Percentiles rank a stretch among this genome's conserved stretches.
These are phyloP conservation scores for Paramecium biaurelia DNA, from an alignment of 73 alveolate genomes.

Conservation along the genomic window DNA sequence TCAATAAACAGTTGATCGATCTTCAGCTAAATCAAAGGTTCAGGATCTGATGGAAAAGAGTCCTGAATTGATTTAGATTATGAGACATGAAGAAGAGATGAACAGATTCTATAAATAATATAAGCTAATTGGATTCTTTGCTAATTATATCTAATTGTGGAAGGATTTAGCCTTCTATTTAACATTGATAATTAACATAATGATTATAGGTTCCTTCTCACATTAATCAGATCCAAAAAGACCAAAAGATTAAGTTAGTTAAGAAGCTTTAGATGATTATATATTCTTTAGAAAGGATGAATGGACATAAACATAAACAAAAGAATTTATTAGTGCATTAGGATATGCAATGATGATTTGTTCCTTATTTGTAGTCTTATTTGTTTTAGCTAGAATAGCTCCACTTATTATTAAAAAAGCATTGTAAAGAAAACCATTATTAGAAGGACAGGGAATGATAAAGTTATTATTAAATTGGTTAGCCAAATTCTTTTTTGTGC, in stretches of 20 bases:
- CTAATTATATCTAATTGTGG: conserved; percentile 81
- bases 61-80: conserved; percentile 88
- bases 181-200: conserved; percentile 70
- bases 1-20: conserved; percentile 57
- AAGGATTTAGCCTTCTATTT: conserved; percentile 79
- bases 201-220: conserved; percentile 76
- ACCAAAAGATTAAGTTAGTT: background rate
- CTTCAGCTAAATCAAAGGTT: conserved; percentile 63
- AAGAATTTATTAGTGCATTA: background rate
- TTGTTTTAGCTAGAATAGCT: conserved; percentile 61
- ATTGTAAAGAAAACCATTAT: background rate
- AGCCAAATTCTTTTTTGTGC: conserved; percentile 15
- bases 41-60: conserved; percentile 77
- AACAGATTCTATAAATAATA: conserved; percentile 67
- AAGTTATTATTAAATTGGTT: background rate
- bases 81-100: conserved; percentile 87
- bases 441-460: background rate
- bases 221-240: background rate
- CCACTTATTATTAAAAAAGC: conserved; percentile 58
- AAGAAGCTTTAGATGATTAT: background rate
- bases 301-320: conserved; percentile 2
- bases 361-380: conserved; percentile 55
- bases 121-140: conserved; percentile 71
- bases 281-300: conserved; percentile 52
- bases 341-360: conserved; percentile 63